Evolutionary conservation across 352 stramenopile species (phyloP), one percentile per base, ranked within the genome.

Genomic region (Pythium plurisporium): DNA sequence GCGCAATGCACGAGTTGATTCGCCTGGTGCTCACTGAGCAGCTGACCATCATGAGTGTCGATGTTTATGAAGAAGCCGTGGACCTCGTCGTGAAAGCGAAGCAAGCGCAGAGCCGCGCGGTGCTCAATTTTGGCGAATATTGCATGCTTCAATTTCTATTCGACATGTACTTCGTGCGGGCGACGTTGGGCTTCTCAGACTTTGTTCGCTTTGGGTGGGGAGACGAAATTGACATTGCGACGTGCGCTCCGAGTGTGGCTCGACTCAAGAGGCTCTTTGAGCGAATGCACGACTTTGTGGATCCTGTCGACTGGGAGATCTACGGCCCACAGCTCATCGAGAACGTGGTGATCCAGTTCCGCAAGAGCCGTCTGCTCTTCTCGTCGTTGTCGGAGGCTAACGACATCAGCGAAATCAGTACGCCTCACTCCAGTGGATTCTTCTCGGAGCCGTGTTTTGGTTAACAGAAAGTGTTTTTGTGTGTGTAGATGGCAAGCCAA

Each of bases 181-280:
- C 85, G 14, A 89, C 82, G 14, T 68, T 94, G 22, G 86, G 86
- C 10, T 91, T 91, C 54, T 90, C 79, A 8, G 83, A 91, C 52
- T 95, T 95, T 41, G 76, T 92, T 56, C 86, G 86, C 23, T 95
- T 95, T 57, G 86, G 83, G 30, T 95, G 86, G 86, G 82, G 86
- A 23, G 86, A 95, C 46, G 81, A 92, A 19, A 63, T 92, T 40
- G 71, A 89, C 36, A 60, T 73, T 1, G 72, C 73, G 15, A 73
- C 84, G 0, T 84, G 72, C 17, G 78, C 74, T 11, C 74, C 67
- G 38, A 76, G 76, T 1, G 62, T 93, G 22, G 29, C 76, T 9
- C 73, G 79, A 29, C 49, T 93, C 25, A 85, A 75, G 55, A 59
- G 67, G 30, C 60, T 93, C 17, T 91, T 93, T 41, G 82, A 80